Evolutionary conservation across 495 filamentous ascomycete genomes (phyloP).

Genomic region (Sphaerosporella brunnea): DNA sequence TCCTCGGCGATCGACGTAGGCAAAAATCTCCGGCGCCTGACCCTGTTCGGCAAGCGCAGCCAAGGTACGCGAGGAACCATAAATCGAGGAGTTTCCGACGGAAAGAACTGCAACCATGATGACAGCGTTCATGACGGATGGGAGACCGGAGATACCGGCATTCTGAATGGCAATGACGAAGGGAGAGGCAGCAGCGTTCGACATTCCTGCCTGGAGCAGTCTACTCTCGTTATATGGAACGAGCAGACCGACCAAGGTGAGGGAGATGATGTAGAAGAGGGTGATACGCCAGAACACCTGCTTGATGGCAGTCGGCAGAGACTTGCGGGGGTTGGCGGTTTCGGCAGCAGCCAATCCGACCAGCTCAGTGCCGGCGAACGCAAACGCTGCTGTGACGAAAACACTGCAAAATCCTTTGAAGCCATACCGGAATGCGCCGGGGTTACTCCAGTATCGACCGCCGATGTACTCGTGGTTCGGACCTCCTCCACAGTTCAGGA

Average conservation of each 20-base stretch:
- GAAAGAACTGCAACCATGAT: conserved; percentile 77
- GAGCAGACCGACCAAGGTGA: conserved; percentile 54
- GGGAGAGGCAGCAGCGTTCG: conserved; percentile 59
- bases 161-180: conserved; percentile 79
- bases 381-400: conserved; percentile 83
- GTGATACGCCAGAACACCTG: conserved; percentile 94
- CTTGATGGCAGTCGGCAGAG: conserved; percentile 69
- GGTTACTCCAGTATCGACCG: conserved; percentile 61
- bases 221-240: conserved; percentile 48
- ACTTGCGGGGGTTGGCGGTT: conserved; percentile 70
- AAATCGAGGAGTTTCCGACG: conserved; percentile 74
- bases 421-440: conserved; percentile 78
- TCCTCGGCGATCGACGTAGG: conserved; percentile 69
- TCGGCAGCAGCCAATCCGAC: conserved; percentile 83
- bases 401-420: conserved; percentile 91
- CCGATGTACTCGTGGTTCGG: conserved; percentile 64
- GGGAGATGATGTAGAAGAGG: conserved; percentile 65
- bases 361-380: conserved; percentile 85
- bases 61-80: conserved; percentile 71
- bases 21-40: conserved; percentile 58
- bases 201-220: conserved; percentile 39
- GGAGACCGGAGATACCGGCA: conserved; percentile 56
- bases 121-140: conserved; percentile 76
- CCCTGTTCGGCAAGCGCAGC: conserved; percentile 72
- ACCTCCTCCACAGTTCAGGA: conserved; percentile 64